Evolutionary conservation across 345 rosid species (phyloP).

Genomic region (Citrus reticulata): DNA sequence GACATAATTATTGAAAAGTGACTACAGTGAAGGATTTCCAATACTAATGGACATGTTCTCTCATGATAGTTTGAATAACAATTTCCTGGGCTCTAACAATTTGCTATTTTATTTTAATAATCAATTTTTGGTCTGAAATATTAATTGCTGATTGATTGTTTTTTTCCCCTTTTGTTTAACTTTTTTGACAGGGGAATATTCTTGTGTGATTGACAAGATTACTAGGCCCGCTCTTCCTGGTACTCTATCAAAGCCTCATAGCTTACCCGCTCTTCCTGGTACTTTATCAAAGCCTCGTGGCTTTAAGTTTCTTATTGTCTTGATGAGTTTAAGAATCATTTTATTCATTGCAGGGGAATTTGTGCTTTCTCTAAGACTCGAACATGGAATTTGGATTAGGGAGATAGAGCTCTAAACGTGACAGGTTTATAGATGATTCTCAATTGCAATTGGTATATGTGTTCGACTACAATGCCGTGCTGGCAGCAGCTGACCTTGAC

Average conservation of each 20-base stretch:
- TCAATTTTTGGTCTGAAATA: neutral
- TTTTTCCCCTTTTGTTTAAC: neutral
- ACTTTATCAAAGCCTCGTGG: neutral
- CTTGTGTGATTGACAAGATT: neutral
- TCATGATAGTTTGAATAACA: neutral
- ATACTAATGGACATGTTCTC: neutral
- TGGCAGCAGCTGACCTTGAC: neutral
- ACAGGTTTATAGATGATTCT: neutral
- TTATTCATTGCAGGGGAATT: neutral
- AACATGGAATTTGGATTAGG: neutral
- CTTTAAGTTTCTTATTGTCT: neutral
- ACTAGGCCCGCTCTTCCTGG: neutral
- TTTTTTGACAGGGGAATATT: neutral
- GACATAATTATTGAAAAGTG: neutral
- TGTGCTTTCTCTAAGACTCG: neutral
- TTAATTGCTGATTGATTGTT: neutral
- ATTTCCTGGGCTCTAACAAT: neutral
- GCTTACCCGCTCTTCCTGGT: neutral
- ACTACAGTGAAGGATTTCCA: neutral
- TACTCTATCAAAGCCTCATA: neutral
- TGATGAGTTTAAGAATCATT: neutral
- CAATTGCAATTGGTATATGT: no score
- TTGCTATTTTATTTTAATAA: neutral
- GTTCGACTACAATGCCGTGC: neutral
- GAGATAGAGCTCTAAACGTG: neutral